A percentile compares a stretch with the other conserved stretches of the same genome.
Conservation (phyloP, 1,139 yeast species). For the Diutina neorugosa region DNA sequence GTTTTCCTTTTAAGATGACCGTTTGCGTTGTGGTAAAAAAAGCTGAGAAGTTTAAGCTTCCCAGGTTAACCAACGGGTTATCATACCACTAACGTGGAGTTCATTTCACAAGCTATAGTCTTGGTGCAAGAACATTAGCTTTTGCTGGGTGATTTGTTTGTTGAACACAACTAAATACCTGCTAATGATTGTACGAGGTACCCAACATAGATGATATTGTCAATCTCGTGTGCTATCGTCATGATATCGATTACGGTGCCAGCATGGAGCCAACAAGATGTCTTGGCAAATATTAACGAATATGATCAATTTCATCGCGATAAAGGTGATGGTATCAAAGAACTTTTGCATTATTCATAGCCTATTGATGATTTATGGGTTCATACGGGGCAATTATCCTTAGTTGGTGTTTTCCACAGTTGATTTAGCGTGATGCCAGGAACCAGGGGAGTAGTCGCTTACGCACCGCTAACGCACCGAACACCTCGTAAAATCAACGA, state of each 20-base stretch:
- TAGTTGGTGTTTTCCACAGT: no score
- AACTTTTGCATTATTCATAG: no score
- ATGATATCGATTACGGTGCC: constrained; percentile 19
- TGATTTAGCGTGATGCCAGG: no score
- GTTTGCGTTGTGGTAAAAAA: constrained; percentile 7
- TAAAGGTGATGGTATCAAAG: no score
- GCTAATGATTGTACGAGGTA: constrained; percentile 15
- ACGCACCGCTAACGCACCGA: no score
- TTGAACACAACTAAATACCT: constrained; percentile 11
- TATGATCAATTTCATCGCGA: no score
- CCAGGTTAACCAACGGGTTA: constrained; percentile 8
- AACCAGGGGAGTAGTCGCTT: no score
- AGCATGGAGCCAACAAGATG: constrained; percentile 11
- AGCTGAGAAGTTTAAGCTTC: constrained; percentile 8
- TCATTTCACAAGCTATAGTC: constrained; percentile 7
- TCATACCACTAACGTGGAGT: constrained; percentile 5
- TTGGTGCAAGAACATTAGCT: not conserved
- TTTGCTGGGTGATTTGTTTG: not conserved
- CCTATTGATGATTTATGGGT: no score
- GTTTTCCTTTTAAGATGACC: constrained; percentile 7
- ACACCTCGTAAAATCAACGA: no score
- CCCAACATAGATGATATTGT: constrained; percentile 17
- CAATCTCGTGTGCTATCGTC: constrained; percentile 12
- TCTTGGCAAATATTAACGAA: no score
- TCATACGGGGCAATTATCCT: no score